A percentile compares a stretch with the other conserved stretches of the same genome.
These are phyloP conservation scores for Pestalotiopsis sp. DNA, from an alignment of 2,329 filamentous ascomycete genomes.

Conservation along the genomic window DNA sequence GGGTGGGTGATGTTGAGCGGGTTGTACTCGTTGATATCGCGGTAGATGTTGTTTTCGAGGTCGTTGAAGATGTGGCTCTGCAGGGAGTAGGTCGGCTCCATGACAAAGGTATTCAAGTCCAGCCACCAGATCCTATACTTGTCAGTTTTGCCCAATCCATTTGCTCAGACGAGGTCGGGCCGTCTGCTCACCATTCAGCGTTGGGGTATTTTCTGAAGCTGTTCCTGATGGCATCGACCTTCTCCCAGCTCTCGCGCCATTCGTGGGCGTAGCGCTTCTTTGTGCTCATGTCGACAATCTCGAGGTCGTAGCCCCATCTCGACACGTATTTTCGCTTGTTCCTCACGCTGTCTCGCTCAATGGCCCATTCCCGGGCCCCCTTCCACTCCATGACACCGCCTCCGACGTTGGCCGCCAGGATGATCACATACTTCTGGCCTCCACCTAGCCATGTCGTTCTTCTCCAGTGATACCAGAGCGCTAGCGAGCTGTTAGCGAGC, in stretches of 20 bases:
- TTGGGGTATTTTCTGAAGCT: constrained; percentile 91
- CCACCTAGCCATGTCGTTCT: constrained; percentile 75
- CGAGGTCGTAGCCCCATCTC: constrained; percentile 91
- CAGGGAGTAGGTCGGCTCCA: constrained; percentile 91
- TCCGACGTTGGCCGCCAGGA: constrained; percentile 90
- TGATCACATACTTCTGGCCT: constrained; percentile 90
- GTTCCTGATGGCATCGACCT: constrained; percentile 90
- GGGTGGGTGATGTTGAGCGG: constrained; percentile 93
- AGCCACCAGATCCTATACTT: constrained; percentile 95
- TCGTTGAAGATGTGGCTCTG: constrained; percentile 89
- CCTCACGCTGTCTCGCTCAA: constrained; percentile 91
- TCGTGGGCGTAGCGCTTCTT: constrained; percentile 99
- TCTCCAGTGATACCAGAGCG: constrained; percentile 66
- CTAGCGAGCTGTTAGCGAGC: constrained; percentile 36
- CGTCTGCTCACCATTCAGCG: constrained; percentile 80
- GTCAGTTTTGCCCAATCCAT: background rate
- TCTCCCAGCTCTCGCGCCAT: constrained; percentile 99
- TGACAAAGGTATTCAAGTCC: constrained; percentile 95
- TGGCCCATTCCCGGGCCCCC: constrained; percentile 94
- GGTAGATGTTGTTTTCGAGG: constrained; percentile 76
- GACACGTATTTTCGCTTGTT: constrained; percentile 91
- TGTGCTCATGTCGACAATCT: constrained; percentile 97
- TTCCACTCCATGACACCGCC: constrained; percentile 99
- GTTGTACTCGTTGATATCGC: constrained; percentile 96
- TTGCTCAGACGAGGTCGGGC: background rate